Evolutionary conservation across 345 rosid genomes (phyloP).

Genomic region (Dipteronia sinensis): DNA sequence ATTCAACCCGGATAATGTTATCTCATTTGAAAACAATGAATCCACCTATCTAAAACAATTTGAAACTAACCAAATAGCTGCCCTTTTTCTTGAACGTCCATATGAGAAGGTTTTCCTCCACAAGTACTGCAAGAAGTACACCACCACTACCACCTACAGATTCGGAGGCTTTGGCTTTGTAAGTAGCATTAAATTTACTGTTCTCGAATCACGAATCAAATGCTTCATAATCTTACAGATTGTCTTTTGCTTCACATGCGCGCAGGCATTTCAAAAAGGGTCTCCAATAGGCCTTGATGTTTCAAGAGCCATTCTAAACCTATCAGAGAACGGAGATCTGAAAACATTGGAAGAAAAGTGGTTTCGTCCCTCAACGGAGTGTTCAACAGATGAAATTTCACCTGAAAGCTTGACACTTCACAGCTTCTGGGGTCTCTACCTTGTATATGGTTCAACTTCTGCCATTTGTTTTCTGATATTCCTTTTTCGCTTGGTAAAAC

Average conservation of each 20-base stretch:
- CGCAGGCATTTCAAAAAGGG: conserved; percentile 58
- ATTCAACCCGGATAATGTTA: conserved; percentile 18
- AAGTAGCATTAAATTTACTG: conserved; percentile 18
- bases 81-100: conserved; percentile 47
- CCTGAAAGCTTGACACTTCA: conserved; percentile 35
- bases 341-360: conserved; percentile 30
- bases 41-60: conserved; percentile 22
- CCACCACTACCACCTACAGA: conserved; percentile 27
- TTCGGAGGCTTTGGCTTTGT: conserved; percentile 60
- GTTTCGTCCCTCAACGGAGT: conserved; percentile 28
- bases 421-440: conserved; percentile 53
- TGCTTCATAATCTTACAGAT: too few species aligned
- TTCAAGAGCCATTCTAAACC: conserved; percentile 45
- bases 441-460: conserved; percentile 40
- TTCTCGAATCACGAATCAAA: not conserved
- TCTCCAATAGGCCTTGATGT: conserved; percentile 46
- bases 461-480: conserved; percentile 37
- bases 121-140: conserved; percentile 35
- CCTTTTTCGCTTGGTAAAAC: conserved; percentile 9
- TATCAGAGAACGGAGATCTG: conserved; percentile 44
- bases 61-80: conserved; percentile 22
- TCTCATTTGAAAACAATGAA: conserved; percentile 1
- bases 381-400: conserved; percentile 19
- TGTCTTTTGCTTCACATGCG: not conserved
- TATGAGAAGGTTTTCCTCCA: conserved; percentile 38